These are phyloP conservation scores for Plantago ovata DNA, from an alignment of 257 asterid genomes.

Conservation along the genomic window DNA sequence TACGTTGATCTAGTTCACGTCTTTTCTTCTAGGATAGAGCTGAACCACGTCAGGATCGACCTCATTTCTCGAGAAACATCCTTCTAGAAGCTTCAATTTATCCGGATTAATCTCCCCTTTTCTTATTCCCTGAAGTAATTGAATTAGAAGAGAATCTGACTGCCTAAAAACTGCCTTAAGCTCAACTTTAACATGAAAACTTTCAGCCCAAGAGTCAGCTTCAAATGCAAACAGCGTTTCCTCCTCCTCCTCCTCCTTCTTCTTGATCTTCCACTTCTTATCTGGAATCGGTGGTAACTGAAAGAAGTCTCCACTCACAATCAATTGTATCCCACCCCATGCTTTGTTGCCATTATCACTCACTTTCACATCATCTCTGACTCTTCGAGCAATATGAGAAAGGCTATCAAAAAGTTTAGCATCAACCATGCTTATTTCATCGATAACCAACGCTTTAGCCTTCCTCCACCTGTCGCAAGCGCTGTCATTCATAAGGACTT, in stretches of 20 bases:
- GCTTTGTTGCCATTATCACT: conserved; percentile 15
- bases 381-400: conserved; percentile 40
- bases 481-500: conserved; percentile 32
- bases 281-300: conserved; percentile 54
- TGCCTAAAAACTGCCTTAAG: conserved; percentile 62
- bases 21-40: conserved; percentile 55
- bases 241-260: conserved; percentile 14
- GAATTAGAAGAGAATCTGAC: conserved; percentile 45
- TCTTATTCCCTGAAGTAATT: conserved; percentile 55
- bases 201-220: conserved; percentile 61
- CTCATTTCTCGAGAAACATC: conserved; percentile 45
- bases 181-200: conserved; percentile 56
- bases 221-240: conserved; percentile 51
- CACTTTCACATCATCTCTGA: conserved; percentile 27
- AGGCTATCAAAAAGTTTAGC: conserved; percentile 45
- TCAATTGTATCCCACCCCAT: conserved; percentile 85
- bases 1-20: conserved; percentile 56
- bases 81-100: conserved; percentile 48
- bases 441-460: conserved; percentile 53
- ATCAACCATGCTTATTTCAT: conserved; percentile 69
- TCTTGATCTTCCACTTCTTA: too few species aligned
- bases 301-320: conserved; percentile 77
- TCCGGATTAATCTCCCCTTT: conserved; percentile 40
- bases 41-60: conserved; percentile 66
- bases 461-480: conserved; percentile 57